These are phyloP conservation scores for Chlamydomonas reinhardtii DNA, from an alignment of 163 green algal species.

Conservation along the genomic window DNA sequence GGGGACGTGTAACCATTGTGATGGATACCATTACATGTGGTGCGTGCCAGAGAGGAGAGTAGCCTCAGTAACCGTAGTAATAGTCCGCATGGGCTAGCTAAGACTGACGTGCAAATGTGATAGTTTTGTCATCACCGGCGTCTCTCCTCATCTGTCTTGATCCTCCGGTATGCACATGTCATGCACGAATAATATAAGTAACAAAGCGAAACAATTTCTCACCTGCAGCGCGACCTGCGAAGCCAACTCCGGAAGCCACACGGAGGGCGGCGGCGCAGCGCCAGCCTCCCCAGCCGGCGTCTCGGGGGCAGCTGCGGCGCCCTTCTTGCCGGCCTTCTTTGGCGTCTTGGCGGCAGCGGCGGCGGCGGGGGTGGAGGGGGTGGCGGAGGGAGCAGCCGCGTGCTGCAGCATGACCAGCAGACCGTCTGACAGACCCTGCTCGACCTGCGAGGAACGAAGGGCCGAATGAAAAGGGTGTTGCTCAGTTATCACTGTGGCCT, in stretches of 20 bases:
- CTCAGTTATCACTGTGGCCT: no score
- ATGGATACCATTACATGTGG: no score
- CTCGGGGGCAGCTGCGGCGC: not conserved
- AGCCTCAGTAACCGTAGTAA: constrained; percentile 74
- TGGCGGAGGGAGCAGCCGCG: not conserved
- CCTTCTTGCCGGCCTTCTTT: constrained; percentile 38
- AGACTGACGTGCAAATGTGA: constrained; percentile 89
- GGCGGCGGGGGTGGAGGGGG: not conserved
- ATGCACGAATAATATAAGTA: no score
- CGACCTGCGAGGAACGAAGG: constrained; percentile 14
- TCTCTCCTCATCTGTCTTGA: not conserved
- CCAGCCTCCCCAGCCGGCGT: not conserved
- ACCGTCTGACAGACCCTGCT: constrained; percentile 57
- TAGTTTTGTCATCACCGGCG: constrained; percentile 68
- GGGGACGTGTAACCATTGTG: no score
- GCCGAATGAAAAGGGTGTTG: not conserved
- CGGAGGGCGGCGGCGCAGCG: not conserved
- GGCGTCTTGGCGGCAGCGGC: constrained; percentile 9
- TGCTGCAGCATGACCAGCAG: constrained; percentile 60
- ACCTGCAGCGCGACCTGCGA: constrained; percentile 64
- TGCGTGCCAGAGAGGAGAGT: not conserved
- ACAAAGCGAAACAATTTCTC: not conserved
- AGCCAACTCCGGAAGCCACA: constrained; percentile 64
- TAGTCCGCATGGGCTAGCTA: constrained; percentile 48
- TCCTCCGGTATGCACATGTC: not conserved